Evolutionary conservation across 441 rosid genomes (phyloP).

Genomic region (Brassica hybrid): DNA sequence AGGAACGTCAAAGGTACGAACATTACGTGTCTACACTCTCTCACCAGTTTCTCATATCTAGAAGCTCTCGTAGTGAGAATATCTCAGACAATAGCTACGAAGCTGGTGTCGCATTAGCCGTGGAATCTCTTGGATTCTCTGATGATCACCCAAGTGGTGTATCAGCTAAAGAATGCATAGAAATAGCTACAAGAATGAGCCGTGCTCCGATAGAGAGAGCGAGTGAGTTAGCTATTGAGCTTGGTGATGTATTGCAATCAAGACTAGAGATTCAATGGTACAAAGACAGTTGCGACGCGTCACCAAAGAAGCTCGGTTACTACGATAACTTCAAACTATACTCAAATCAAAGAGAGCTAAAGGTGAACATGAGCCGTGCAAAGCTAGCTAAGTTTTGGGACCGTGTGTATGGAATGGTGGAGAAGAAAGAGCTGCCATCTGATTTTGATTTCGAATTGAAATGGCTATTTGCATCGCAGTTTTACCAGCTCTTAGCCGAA

Average conservation of each 20-base stretch:
- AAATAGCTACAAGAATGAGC: conserved; percentile 48
- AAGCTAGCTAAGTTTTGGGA: conserved; percentile 76
- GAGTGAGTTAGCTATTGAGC: conserved; percentile 59
- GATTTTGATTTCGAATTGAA: conserved; percentile 58
- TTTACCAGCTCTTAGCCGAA: conserved; percentile 72
- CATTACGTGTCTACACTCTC: conserved; percentile 51
- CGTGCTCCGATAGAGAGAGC: conserved; percentile 57
- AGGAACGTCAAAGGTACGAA: conserved; percentile 69
- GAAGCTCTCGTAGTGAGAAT: conserved; percentile 42
- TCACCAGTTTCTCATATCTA: conserved; percentile 49
- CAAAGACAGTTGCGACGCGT: conserved; percentile 57
- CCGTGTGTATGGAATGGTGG: conserved; percentile 56
- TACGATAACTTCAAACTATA: conserved; percentile 74
- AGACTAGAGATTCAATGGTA: conserved; percentile 80
- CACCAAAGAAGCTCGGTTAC: conserved; percentile 66
- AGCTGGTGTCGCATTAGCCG: conserved; percentile 64
- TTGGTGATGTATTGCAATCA: conserved; percentile 55
- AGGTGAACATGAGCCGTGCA: conserved; percentile 58
- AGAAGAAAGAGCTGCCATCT: conserved; percentile 65
- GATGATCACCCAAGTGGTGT: conserved; percentile 46
- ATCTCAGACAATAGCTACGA: conserved; percentile 62
- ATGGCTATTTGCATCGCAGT: conserved; percentile 66
- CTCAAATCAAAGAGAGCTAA: conserved; percentile 52
- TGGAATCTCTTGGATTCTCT: conserved; percentile 64
- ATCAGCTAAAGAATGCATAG: conserved; percentile 56